These are phyloP conservation scores for Boletus subcaerulescens DNA, from an alignment of 768 basidiomycete genomes.

Conservation along the genomic window DNA sequence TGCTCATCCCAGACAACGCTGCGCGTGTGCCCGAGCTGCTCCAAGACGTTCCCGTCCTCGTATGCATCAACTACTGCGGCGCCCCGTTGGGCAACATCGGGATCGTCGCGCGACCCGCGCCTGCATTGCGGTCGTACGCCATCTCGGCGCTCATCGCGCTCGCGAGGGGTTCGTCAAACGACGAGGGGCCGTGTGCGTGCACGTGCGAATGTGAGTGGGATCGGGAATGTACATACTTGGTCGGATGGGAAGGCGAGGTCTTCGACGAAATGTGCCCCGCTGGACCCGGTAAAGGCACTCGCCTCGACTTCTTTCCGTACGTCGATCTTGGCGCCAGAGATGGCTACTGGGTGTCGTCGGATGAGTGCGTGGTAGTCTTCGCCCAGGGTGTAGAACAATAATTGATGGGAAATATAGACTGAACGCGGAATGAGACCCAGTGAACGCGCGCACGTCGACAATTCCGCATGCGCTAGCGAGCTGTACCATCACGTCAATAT, in stretches of 20 bases:
- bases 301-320: conserved; percentile 73
- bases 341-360: conserved; percentile 57
- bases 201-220: conserved; percentile 28
- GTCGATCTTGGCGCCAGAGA: conserved; percentile 56
- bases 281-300: conserved; percentile 42
- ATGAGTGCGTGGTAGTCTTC: conserved; percentile 81
- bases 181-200: conserved; percentile 42
- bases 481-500: conserved; percentile 13
- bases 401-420: conserved; percentile 83
- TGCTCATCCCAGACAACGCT: conserved; percentile 15
- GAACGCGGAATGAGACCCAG: conserved; percentile 59
- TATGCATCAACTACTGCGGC: conserved; percentile 13
- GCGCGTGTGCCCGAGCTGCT: conserved; percentile 10
- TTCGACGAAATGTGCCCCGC: conserved; percentile 23
- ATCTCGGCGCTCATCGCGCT: conserved; percentile 67
- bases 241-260: conserved; percentile 14
- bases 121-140: conserved; percentile 40
- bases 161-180: conserved; percentile 72
- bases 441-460: no score
- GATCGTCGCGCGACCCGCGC: conserved; percentile 40
- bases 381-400: conserved; percentile 72
- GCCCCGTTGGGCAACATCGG: conserved; percentile 83
- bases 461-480: no score
- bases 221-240: neutral
- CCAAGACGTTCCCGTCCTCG: conserved; percentile 13